Evolutionary conservation across 371 early-diverging fungal species (phyloP), one percentile per base, ranked within the genome.

Genomic region (Rhizomucor pusillus): DNA sequence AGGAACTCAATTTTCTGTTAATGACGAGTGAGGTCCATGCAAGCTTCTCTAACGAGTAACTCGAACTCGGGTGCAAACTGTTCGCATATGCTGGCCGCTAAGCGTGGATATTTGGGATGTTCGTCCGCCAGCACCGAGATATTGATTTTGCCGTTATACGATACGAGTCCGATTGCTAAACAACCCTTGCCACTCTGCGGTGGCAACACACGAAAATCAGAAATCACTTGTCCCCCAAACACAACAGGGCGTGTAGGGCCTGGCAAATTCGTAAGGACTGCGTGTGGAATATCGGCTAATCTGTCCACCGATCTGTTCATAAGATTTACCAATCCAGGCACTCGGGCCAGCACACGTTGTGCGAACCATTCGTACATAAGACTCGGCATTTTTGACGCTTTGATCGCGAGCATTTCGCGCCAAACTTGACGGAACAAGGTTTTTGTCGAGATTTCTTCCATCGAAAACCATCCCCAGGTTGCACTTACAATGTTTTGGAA

Each of bases 111-210:
- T 20, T 51, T 39, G 10, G 52, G 50, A 29, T 57, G 36, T 10
- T 50, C 52, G 49, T 75, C 72, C 12, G 67, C 46, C 29, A 69
- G 55, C 9, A 65, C 56, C 5, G 72, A 50, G 45, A 75, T 53
- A 16, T 58, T 57, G 18, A 75, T 59, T 22, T 62, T 62, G 11
- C 63, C 69, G 29, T 56, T 47, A 25, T 71, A 72, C 4, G 70
- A 72, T 2, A 69, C 40, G 5, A 75, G 29, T 13, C 70, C 75
- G 45, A 72, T 65, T 16, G 65, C 68, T 5, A 75, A 25, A 11
- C 66, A 47, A 9, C 72, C 70, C 50, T 70, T 70, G 0, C 70
- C 67, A 16, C 35, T 47, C 24, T 72, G 75, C 22, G 75, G 72
- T 18, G 70, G 70, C 10, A 69, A 50, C 0, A 54, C 57, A 9